A percentile compares a stretch with the other conserved stretches of the same genome.
Conservation (phyloP, 768 basidiomycete species). For the Lentinula aciculospora region DNA sequence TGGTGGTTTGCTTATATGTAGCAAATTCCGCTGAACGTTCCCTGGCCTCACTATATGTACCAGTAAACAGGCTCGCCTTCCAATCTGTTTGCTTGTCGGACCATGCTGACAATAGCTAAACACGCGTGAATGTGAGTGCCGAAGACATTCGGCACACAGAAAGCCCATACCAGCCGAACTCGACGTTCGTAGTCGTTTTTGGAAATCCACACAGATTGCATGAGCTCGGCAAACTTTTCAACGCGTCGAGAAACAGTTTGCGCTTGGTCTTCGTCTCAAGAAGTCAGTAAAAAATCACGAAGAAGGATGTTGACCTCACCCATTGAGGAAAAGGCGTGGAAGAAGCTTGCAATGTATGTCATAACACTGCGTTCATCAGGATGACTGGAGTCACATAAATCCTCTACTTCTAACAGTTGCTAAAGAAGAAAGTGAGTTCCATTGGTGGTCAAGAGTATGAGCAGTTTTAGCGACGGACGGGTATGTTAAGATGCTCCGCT, state of each 20-base stretch:
- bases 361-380: slow-evolving; percentile 97
- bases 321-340: slow-evolving; percentile 98
- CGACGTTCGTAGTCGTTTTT: slow-evolving; percentile 92
- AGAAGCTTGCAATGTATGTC: slow-evolving; percentile 97
- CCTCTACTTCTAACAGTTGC: slow-evolving; percentile 96
- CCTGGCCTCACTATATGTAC: slow-evolving; percentile 80
- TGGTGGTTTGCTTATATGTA: slow-evolving; percentile 79
- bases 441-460: background rate
- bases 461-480: slow-evolving; percentile 42
- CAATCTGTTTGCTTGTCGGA: slow-evolving; percentile 64
- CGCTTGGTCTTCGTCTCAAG: slow-evolving; percentile 65
- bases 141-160: background rate
- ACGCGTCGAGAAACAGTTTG: slow-evolving; percentile 92
- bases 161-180: slow-evolving; percentile 51
- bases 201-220: slow-evolving; percentile 87
- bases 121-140: background rate
- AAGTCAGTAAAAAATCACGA: slow-evolving; percentile 7
- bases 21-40: slow-evolving; percentile 66
- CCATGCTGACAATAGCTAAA: slow-evolving; percentile 62
- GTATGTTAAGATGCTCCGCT: slow-evolving; percentile 83
- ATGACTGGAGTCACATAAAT: slow-evolving; percentile 79
- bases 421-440: slow-evolving; percentile 22
- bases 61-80: slow-evolving; percentile 58
- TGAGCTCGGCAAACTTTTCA: slow-evolving; percentile 92
- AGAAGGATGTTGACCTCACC: slow-evolving; percentile 41